Evolutionary conservation across 2,329 filamentous ascomycete species (phyloP), one percentile per base, ranked within the genome.

Genomic region (Bipolaris sorokiniana): DNA sequence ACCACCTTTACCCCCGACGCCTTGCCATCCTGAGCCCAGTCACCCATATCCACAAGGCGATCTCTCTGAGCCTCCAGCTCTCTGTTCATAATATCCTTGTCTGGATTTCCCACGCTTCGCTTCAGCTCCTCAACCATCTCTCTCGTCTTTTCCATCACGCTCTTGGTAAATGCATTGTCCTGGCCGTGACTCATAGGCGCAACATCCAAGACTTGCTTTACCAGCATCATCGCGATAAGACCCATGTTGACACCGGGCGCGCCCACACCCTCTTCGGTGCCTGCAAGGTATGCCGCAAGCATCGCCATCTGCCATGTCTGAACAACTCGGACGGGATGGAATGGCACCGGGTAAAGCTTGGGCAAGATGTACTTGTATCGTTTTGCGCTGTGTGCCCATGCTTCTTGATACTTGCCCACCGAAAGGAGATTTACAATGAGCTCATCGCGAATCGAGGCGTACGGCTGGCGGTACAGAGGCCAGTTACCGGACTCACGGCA

Each of bases 291-390:
- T 16, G 75, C 63, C 3, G 75, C 70, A 23, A 79, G 54, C 69
- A 73, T 76, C 1, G 73, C 73, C 58, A 77, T 72, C 11, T 72
- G 72, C 71, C 73, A 82, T 7, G 70, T 76, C 55, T 81, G 83
- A 4, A 85, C 74, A 2, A 86, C 79, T 0, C 85, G 80, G 7
- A 86, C 76, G 0, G 85, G 85, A 66, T 88, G 84, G 75, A 36
- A 72, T 0, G 71, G 63, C 36, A 80, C 70, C 7, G 79, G 77
- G 56, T 83, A 85, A 2, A 86, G 70, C 2, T 79, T 65, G 0
- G 84, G 83, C 42, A 86, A 80, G 54, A 85, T 76, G 28, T 78
- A 69, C 48, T 81, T 76, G 62, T 85, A 82, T 2, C 81, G 77
- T 54, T 84, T 81, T 2, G 83, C 75, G 5, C 79, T 79, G 5